Evolutionary conservation across 1,284 basidiomycete genomes (phyloP).

Genomic region (Cutaneotrichosporon dermatis): DNA sequence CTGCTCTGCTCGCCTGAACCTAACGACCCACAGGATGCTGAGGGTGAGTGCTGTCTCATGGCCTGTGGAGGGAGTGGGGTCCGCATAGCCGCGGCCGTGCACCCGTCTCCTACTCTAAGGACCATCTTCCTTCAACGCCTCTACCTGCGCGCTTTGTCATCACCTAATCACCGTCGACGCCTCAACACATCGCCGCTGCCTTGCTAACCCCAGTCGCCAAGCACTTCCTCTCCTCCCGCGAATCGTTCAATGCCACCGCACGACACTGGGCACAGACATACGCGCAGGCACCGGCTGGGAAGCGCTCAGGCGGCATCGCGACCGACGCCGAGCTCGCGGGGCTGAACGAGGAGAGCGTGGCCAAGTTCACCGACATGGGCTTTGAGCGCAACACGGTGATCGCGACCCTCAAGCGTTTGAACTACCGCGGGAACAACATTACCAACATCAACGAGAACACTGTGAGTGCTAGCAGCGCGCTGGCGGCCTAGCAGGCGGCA

Average conservation of each 20-base stretch:
- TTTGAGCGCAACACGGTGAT: constrained; percentile 57
- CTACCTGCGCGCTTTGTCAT: too few relatives aligned
- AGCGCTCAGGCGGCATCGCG: constrained; percentile 18
- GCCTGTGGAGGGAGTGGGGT: neutral
- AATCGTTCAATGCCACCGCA: constrained; percentile 86
- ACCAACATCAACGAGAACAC: constrained; percentile 45
- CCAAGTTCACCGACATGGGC: constrained; percentile 52
- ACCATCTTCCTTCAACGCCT: too few relatives aligned
- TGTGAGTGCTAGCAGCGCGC: constrained; percentile 18
- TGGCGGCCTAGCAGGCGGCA: too few relatives aligned
- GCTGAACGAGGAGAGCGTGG: constrained; percentile 50
- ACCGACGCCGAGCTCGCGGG: constrained; percentile 51
- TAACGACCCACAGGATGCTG: constrained; percentile 95
- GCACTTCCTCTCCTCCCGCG: constrained; percentile 83
- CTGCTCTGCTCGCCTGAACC: constrained; percentile 95
- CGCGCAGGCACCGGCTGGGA: constrained; percentile 61
- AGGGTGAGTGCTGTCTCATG: constrained; percentile 50
- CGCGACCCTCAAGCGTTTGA: constrained; percentile 76
- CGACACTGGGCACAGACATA: constrained; percentile 90
- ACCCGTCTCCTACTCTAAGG: neutral
- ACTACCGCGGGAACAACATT: constrained; percentile 68
- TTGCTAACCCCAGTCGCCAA: constrained; percentile 64
- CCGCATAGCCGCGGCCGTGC: neutral
- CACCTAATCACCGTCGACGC: too few relatives aligned
- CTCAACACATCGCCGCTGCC: neutral